phyloP scores from a whole-genome alignment of 495 filamentous ascomycete species.

The Penicillium odoratum region DNA sequence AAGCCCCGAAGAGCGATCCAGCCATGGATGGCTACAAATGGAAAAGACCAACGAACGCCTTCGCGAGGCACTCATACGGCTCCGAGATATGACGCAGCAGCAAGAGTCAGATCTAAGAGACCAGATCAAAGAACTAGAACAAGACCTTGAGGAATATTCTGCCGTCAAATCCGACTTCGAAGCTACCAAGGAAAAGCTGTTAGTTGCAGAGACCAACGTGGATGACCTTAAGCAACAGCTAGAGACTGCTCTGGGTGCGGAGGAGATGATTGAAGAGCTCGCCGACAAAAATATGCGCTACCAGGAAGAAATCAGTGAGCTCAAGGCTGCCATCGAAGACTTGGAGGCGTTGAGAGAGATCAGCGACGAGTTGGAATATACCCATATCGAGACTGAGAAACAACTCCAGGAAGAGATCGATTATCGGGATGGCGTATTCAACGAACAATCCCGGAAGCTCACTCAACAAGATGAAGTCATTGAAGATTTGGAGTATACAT shows the following conservation, averaged over 20 bases:
- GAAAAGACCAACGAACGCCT: slow-evolving; percentile 85
- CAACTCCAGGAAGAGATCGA: slow-evolving; percentile 94
- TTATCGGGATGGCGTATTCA: slow-evolving; percentile 72
- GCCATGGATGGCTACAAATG: slow-evolving; percentile 87
- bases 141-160: slow-evolving; percentile 72
- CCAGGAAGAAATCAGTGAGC: slow-evolving; percentile 78
- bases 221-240: slow-evolving; percentile 90
- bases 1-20: slow-evolving; percentile 82
- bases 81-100: slow-evolving; percentile 84
- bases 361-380: slow-evolving; percentile 90
- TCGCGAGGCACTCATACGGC: slow-evolving; percentile 77
- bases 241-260: slow-evolving; percentile 80
- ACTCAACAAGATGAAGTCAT: slow-evolving; percentile 68
- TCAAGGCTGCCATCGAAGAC: slow-evolving; percentile 78
- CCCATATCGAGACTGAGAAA: slow-evolving; percentile 88
- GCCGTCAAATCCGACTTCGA: slow-evolving; percentile 70
- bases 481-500: slow-evolving; percentile 85
- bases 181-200: slow-evolving; percentile 66
- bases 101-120: slow-evolving; percentile 76
- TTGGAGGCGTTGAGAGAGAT: slow-evolving; percentile 86
- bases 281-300: slow-evolving; percentile 81
- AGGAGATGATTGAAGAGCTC: slow-evolving; percentile 91
- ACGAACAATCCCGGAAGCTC: slow-evolving; percentile 67
- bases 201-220: slow-evolving; percentile 70
- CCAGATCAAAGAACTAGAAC: slow-evolving; percentile 75